Conservation (phyloP, 2,329 filamentous ascomycete species). For the Arthrinium phaeospermum region DNA sequence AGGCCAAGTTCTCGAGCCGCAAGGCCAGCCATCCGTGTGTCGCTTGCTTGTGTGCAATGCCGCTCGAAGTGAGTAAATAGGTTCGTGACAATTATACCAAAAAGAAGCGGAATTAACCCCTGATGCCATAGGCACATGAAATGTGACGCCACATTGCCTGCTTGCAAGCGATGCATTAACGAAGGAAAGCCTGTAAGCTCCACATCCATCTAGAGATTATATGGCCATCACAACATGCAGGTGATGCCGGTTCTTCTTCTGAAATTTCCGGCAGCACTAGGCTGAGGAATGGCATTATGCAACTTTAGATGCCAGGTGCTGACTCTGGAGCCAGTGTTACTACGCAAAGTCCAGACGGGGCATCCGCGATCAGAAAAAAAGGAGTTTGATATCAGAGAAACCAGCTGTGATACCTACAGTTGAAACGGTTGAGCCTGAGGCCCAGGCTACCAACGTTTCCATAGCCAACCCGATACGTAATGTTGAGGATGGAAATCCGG, state of each 20-base stretch:
- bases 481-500: not conserved
- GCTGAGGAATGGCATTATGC: not conserved
- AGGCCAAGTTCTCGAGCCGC: constrained; percentile 32
- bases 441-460: not conserved
- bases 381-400: constrained; percentile 39
- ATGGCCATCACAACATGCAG: not conserved
- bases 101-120: not conserved
- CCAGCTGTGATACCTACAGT: constrained; percentile 29
- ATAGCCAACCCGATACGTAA: not conserved
- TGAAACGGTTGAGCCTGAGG: constrained; percentile 22
- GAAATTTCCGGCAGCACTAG: not conserved
- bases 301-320: not conserved
- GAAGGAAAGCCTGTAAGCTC: constrained; percentile 42
- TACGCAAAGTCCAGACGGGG: constrained; percentile 56
- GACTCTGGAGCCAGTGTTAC: constrained; percentile 38
- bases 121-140: constrained; percentile 42
- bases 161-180: constrained; percentile 47
- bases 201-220: not conserved
- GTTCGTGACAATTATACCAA: not conserved
- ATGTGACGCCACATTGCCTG: constrained; percentile 51
- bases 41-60: constrained; percentile 54
- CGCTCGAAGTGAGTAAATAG: constrained; percentile 44
- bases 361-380: constrained; percentile 42
- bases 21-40: constrained; percentile 47
- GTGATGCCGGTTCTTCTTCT: not conserved